A percentile compares a stretch with the other conserved stretches of the same genome.
These are phyloP conservation scores for Erodium chrysanthum DNA, from an alignment of 441 rosid genomes.

Conservation along the genomic window DNA sequence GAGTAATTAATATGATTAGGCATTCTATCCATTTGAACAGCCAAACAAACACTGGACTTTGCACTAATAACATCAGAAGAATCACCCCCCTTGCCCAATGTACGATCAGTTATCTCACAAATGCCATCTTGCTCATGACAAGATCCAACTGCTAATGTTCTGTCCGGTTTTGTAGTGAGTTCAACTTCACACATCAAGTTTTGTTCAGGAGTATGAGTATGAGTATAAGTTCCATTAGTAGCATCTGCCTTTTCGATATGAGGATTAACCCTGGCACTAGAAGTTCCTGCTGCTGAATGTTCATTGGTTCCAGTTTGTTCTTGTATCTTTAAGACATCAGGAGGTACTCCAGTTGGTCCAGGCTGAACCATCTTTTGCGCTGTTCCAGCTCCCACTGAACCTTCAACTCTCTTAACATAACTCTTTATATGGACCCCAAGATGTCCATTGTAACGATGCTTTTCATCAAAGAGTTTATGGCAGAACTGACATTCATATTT, in stretches of 20 bases:
- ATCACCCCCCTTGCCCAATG: constrained; percentile 20
- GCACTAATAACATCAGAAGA: constrained; percentile 14
- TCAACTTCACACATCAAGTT: constrained; percentile 7
- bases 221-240: constrained; percentile 7
- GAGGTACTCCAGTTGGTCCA: constrained; percentile 14
- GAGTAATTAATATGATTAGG: constrained; percentile 16
- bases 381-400: constrained; percentile 18
- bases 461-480: constrained; percentile 26
- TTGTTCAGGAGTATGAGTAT: constrained; percentile 6
- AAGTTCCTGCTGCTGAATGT: constrained; percentile 19
- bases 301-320: constrained; percentile 13
- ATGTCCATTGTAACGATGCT: constrained; percentile 21
- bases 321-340: constrained; percentile 10
- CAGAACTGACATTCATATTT: constrained; percentile 31
- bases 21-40: constrained; percentile 14
- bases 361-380: constrained; percentile 18
- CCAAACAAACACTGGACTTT: constrained; percentile 21
- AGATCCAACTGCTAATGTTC: constrained; percentile 10
- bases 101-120: constrained; percentile 17
- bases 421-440: constrained; percentile 25
- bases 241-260: constrained; percentile 14
- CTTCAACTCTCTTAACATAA: constrained; percentile 22
- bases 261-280: constrained; percentile 14
- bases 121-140: constrained; percentile 18
- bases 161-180: constrained; percentile 10